phyloP scores from a whole-genome alignment of 352 stramenopile species.

The Phytopythium litorale region DNA sequence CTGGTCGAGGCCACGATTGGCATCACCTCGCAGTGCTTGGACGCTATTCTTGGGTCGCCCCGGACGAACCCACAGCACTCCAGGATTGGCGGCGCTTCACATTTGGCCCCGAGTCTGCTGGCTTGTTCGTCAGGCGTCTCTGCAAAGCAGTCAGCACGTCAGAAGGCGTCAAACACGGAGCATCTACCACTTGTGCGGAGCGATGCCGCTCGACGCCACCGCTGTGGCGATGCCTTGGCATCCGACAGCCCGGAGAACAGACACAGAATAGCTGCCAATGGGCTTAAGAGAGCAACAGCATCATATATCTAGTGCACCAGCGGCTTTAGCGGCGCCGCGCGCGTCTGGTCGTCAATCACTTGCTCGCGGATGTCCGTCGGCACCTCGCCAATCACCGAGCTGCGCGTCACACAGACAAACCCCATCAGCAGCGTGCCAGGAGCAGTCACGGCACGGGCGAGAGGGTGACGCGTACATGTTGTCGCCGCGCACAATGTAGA shows the following conservation, averaged over 20 bases:
- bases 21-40: background rate
- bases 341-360: slow-evolving; percentile 87
- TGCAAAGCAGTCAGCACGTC: background rate
- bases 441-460: background rate
- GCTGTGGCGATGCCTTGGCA: background rate
- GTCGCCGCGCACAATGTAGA: slow-evolving; percentile 93
- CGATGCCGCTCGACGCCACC: background rate
- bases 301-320: slow-evolving; percentile 78
- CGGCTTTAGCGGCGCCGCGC: slow-evolving; percentile 87
- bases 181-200: background rate
- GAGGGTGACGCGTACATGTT: slow-evolving; percentile 76
- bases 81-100: background rate
- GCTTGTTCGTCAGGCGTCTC: background rate
- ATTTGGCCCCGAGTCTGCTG: background rate
- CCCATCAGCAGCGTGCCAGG: background rate
- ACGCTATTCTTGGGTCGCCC: background rate
- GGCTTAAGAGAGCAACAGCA: background rate
- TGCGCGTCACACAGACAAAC: slow-evolving; percentile 13
- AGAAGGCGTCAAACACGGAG: background rate
- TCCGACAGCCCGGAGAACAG: background rate
- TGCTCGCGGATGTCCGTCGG: slow-evolving; percentile 86
- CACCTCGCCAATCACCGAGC: slow-evolving; percentile 82
- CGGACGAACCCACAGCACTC: background rate
- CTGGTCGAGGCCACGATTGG: background rate
- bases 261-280: background rate